Evolutionary conservation across 345 rosid species (phyloP).

Genomic region (Populus davidiana): DNA sequence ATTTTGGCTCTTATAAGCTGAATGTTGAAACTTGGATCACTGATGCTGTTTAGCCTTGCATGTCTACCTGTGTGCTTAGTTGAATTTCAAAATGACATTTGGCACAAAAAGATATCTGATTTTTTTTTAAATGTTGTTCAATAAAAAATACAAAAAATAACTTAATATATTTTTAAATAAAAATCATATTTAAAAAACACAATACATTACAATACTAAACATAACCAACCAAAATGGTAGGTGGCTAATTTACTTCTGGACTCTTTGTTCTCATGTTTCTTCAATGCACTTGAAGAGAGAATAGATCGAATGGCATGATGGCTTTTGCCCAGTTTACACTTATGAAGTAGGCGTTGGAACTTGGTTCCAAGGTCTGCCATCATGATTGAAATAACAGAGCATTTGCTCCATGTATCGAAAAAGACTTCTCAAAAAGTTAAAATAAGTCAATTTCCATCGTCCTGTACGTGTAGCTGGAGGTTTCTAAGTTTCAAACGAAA

Average conservation of each 20-base stretch:
- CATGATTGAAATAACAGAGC: constrained; percentile 33
- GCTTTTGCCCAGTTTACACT: constrained; percentile 18
- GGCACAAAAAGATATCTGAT: too few species aligned
- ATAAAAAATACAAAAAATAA: too few species aligned
- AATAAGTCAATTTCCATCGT: constrained; percentile 27
- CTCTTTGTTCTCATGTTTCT: not conserved
- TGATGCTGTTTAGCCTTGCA: too few species aligned
- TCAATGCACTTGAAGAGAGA: not conserved
- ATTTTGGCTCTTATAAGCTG: too few species aligned
- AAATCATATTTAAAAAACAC: too few species aligned
- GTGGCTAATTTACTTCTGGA: too few species aligned
- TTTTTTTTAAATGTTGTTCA: too few species aligned
- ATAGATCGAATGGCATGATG: constrained; percentile 5
- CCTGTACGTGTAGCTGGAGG: constrained; percentile 10
- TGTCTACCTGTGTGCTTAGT: too few species aligned
- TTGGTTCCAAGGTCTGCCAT: constrained; percentile 51
- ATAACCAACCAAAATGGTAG: not conserved
- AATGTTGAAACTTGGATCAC: not conserved
- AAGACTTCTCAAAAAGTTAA: constrained; percentile 31
- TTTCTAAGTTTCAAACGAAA: constrained; percentile 11
- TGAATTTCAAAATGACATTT: too few species aligned
- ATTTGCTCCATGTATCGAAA: constrained; percentile 31
- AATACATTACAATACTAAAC: too few species aligned
- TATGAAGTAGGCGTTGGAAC: constrained; percentile 49
- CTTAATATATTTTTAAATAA: too few species aligned